Percentiles rank a stretch among this genome's conserved stretches.
Evolutionary conservation across 139 green algal species (phyloP).

Genomic region (Micractinium conductrix): DNA sequence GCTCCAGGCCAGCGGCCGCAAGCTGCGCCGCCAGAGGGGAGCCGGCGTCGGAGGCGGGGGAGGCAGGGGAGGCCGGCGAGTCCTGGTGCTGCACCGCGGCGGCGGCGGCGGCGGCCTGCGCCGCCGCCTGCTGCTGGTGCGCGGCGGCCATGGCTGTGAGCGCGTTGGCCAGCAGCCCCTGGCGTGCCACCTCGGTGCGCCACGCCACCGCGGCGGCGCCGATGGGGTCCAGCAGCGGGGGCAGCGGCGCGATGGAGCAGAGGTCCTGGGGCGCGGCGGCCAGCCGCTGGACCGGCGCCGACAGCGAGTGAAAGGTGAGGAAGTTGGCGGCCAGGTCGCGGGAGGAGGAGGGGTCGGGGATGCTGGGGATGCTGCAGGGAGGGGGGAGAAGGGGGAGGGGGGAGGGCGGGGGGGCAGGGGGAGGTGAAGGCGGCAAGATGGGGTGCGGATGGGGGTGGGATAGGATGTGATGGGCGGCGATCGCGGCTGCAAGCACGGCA

Average conservation of each 20-base stretch:
- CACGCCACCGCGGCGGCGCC: constrained; percentile 25
- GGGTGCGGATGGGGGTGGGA: too few species aligned
- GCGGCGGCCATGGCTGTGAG: constrained; percentile 11
- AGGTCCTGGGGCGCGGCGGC: neutral
- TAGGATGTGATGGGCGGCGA: too few species aligned
- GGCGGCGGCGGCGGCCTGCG: neutral
- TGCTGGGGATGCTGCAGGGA: constrained; percentile 10
- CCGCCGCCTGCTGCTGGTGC: neutral
- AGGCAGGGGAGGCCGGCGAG: neutral
- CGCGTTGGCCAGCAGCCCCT: constrained; percentile 23
- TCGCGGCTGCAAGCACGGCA: too few species aligned
- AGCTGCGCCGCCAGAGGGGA: neutral
- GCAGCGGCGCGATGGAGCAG: constrained; percentile 25
- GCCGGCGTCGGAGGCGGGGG: neutral
- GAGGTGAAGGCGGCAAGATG: neutral
- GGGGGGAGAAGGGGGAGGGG: too few species aligned
- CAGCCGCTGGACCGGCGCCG: constrained; percentile 6
- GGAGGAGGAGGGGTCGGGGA: constrained; percentile 3
- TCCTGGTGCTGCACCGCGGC: neutral
- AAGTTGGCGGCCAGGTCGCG: constrained; percentile 40
- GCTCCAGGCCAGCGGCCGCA: neutral
- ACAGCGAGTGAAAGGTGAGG: constrained; percentile 49
- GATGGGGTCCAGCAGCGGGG: constrained; percentile 25
- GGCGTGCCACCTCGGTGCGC: constrained; percentile 27
- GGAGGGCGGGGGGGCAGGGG: neutral